Conservation (phyloP, 2,329 filamentous ascomycete species). For the Beauveria australis region DNA sequence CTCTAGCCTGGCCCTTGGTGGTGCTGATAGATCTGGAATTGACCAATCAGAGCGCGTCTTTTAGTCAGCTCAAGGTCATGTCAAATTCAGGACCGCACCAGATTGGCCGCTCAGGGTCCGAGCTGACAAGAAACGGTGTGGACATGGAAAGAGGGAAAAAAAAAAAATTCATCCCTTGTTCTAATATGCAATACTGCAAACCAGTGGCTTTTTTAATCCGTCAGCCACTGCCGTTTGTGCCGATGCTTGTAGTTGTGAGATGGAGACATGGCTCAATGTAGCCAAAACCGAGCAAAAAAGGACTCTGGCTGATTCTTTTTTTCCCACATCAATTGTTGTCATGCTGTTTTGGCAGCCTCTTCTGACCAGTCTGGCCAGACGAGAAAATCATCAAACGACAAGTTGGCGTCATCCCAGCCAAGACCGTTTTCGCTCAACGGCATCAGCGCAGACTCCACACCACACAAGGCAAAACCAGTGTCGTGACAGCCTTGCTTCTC, state of each 20-base stretch:
- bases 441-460: background rate
- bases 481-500: background rate
- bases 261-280: background rate
- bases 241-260: background rate
- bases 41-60: constrained; percentile 23
- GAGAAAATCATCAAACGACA: constrained; percentile 16
- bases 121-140: background rate
- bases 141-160: background rate
- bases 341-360: background rate
- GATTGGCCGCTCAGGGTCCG: background rate
- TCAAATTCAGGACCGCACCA: background rate
- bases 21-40: background rate
- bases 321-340: background rate
- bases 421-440: background rate
- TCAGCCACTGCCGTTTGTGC: constrained; percentile 3
- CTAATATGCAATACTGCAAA: background rate
- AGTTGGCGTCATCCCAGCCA: background rate
- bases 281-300: too few species aligned
- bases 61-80: constrained; percentile 22
- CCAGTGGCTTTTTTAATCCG: background rate
- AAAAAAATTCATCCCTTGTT: background rate
- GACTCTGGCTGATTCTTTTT: background rate
- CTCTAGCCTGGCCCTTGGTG: background rate
- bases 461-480: background rate
- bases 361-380: constrained; percentile 14